Evolutionary conservation across 1,139 yeast genomes (phyloP).

Genomic region (Saccharomyces uvarum): DNA sequence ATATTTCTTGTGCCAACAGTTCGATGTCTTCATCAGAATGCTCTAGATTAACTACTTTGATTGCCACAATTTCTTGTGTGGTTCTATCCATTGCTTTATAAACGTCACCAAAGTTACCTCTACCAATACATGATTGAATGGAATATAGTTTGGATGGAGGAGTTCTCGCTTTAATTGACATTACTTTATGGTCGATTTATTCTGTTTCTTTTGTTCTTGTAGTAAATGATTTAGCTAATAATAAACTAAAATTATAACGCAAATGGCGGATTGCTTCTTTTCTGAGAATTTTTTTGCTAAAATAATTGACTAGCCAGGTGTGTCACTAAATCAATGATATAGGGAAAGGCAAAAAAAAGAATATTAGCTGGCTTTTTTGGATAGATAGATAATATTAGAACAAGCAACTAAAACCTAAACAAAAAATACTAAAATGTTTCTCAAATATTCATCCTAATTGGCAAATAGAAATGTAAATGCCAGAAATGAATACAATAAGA

Average conservation of each 20-base stretch:
- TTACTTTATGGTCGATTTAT: slow-evolving; percentile 7
- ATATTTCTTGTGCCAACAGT: slow-evolving; percentile 65
- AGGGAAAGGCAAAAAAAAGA: background rate
- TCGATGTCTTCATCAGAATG: slow-evolving; percentile 66
- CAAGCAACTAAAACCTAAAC: background rate
- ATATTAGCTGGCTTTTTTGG: background rate
- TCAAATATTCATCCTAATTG: background rate
- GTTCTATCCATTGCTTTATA: slow-evolving; percentile 44
- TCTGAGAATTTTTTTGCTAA: background rate
- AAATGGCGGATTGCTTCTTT: slow-evolving; percentile 1
- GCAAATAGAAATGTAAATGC: background rate
- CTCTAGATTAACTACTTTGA: slow-evolving; percentile 72
- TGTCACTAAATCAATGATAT: background rate
- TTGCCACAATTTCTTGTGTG: slow-evolving; percentile 45
- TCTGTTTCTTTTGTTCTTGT: slow-evolving; percentile 5
- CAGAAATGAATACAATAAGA: background rate
- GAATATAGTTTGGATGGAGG: slow-evolving; percentile 34
- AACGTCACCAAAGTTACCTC: slow-evolving; percentile 85
- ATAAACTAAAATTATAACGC: slow-evolving; percentile 3
- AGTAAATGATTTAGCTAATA: background rate
- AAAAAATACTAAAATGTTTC: background rate
- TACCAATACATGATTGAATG: slow-evolving; percentile 58
- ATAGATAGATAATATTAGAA: background rate
- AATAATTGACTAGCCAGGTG: background rate
- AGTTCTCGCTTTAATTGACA: background rate